Conservation (phyloP, 208 protist genomes). For the Leishmania arabica region DNA sequence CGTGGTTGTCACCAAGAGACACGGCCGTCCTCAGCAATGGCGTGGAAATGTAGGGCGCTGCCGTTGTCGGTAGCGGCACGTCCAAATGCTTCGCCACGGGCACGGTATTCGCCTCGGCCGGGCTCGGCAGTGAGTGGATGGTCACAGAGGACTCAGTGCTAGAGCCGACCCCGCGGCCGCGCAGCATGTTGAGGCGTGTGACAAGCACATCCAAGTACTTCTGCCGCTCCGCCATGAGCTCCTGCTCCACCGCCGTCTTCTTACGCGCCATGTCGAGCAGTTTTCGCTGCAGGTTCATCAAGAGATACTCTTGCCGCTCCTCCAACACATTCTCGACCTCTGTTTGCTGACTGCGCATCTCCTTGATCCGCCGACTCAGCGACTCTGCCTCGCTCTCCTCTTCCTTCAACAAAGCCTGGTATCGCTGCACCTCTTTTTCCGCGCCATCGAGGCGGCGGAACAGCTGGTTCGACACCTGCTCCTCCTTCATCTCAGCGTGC, state of each 20-base stretch:
- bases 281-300: constrained; percentile 71
- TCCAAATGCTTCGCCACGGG: constrained; percentile 1
- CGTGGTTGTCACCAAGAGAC: background rate
- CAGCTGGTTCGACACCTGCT: constrained; percentile 76
- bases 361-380: constrained; percentile 50
- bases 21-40: background rate
- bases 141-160: constrained; percentile 13
- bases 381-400: constrained; percentile 45
- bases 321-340: constrained; percentile 70
- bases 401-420: constrained; percentile 51
- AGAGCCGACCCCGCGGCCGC: constrained; percentile 10
- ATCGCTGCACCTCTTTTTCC: constrained; percentile 54
- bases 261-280: constrained; percentile 59
- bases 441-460: constrained; percentile 69
- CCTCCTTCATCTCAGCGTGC: constrained; percentile 78
- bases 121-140: background rate
- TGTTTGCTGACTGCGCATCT: constrained; percentile 52
- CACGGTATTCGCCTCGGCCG: background rate
- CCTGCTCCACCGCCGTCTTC: constrained; percentile 68
- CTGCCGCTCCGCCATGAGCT: constrained; percentile 73
- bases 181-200: constrained; percentile 36
- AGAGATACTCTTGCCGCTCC: constrained; percentile 69
- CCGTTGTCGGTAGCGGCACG: background rate
- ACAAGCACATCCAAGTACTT: constrained; percentile 64
- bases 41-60: background rate